Evolutionary conservation across 345 rosid genomes (phyloP).

Genomic region (Eutrema heterophyllum): DNA sequence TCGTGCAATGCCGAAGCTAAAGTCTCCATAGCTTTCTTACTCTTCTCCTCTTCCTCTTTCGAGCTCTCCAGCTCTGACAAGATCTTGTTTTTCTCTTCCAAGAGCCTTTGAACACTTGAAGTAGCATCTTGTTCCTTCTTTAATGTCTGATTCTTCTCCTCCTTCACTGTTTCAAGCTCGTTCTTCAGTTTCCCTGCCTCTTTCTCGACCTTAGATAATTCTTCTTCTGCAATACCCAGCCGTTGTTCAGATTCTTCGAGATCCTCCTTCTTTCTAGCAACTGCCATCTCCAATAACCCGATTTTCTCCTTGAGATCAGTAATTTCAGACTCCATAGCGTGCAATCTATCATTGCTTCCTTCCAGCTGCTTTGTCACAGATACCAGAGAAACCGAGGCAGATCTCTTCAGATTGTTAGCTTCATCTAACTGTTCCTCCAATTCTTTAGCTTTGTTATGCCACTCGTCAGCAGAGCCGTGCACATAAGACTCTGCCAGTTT

Average conservation of each 20-base stretch:
- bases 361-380: conserved; percentile 71
- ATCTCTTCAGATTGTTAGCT: conserved; percentile 62
- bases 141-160: conserved; percentile 62
- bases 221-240: conserved; percentile 42
- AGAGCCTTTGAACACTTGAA: conserved; percentile 55
- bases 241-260: conserved; percentile 50
- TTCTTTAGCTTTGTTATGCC: conserved; percentile 47
- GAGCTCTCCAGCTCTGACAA: conserved; percentile 60
- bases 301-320: conserved; percentile 58
- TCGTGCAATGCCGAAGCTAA: conserved; percentile 91
- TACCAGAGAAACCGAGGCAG: conserved; percentile 71
- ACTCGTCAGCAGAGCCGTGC: conserved; percentile 51
- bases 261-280: conserved; percentile 49
- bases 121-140: conserved; percentile 71
- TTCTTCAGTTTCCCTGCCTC: conserved; percentile 44
- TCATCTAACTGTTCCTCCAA: conserved; percentile 57
- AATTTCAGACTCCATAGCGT: conserved; percentile 60
- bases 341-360: conserved; percentile 56
- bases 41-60: conserved; percentile 81
- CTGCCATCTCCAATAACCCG: conserved; percentile 59
- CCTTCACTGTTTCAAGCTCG: conserved; percentile 59
- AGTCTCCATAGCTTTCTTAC: conserved; percentile 94
- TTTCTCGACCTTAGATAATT: conserved; percentile 41
- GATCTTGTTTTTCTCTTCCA: conserved; percentile 71
- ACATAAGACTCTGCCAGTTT: conserved; percentile 87